Percentiles rank a stretch among this genome's conserved stretches.
phyloP scores from a whole-genome alignment of 306 rosid genomes.

The Cucumis hystrix region DNA sequence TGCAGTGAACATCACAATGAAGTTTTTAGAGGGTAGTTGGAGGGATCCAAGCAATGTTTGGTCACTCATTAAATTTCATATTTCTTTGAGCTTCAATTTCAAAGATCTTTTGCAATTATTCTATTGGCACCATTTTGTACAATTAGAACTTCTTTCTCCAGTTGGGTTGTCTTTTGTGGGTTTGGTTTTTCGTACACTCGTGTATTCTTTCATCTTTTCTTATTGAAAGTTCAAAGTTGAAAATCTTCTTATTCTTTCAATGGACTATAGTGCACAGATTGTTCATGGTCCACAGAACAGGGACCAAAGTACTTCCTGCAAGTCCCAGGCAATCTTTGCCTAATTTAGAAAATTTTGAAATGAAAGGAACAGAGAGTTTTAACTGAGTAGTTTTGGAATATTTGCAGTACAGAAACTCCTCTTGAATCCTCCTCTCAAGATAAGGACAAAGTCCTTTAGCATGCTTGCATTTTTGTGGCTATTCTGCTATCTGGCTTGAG shows the following conservation, averaged over 20 bases:
- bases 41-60: no score
- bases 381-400: not conserved
- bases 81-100: no score
- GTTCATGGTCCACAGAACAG: not conserved
- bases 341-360: not conserved
- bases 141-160: no score
- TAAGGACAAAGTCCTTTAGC: not conserved
- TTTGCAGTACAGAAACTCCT: not conserved
- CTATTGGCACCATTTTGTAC: no score
- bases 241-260: not conserved
- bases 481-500: not conserved
- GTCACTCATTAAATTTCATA: no score
- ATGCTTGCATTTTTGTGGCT: not conserved
- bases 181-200: no score
- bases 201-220: no score
- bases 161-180: no score
- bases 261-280: not conserved
- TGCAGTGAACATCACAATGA: no score
- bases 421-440: not conserved
- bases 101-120: no score
- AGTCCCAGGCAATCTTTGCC: not conserved
- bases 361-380: not conserved
- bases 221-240: not conserved
- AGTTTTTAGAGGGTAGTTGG: no score
- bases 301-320: not conserved